Base-by-base conservation (phyloP, 331 rosid species). In the Telfairia occidentalis region DNA sequence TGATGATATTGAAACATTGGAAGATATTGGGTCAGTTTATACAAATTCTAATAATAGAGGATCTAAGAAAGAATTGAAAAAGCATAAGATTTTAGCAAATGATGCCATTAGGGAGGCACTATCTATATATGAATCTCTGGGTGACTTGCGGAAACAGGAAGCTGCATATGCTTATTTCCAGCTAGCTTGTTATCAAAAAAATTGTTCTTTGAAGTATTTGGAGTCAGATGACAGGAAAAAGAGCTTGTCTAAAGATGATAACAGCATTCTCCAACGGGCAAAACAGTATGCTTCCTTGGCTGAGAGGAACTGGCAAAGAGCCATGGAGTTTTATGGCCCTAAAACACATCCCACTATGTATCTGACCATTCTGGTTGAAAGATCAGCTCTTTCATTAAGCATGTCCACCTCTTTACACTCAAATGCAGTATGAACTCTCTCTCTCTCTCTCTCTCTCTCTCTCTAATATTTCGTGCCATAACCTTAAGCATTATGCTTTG, bases 21-120 rank as follows among this genome's bases (percentile, higher is more conserved):
- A 82, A 78, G 89, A 84, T 75, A 79, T 72, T 23, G 50, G 37
- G 76, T 28, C 66, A 28, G 84, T 60, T 77, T 73, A 74, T 77
- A 63, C 75, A 77, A 80, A 77, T 78, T 42, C 76, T 58, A 74
- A 65, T 66, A 84, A 79, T 71, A 83, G 88, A 81, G 85, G 82
- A 75, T 75, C 75, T n/a, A 83, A 80, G 80, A 88, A 88, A 55
- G 89, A 84, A 71, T 69, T 78, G 61, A 81, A 87, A 67, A 93
- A 87, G 86, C 95, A 88, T 74, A 96, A 89, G 78, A 90, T 91
- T 81, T 88, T 97, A 77, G 98, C 98, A 48, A 89, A 93, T 65
- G 97, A 91, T 77, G 97, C 98, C 77, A 88, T 93, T 70, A 82
- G 97, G 86, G 92, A 88, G 84, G 98, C 98, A 61, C 74, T 93